Base-by-base conservation (phyloP, 768 basidiomycete genomes). In the Sporobolomyces roseus region DNA sequence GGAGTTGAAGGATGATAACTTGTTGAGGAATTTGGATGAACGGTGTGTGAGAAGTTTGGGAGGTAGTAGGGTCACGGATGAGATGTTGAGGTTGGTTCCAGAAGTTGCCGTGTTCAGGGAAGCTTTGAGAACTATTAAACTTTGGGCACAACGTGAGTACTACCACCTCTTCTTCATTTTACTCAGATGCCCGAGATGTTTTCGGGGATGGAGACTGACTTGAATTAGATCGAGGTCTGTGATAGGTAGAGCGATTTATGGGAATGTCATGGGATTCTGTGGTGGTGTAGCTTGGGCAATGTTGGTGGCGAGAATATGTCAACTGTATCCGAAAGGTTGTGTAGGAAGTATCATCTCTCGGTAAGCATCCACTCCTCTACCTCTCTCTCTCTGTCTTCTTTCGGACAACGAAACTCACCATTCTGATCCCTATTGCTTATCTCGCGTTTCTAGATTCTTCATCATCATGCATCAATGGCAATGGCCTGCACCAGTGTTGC, bases 241-340 rank as follows among this genome's bases (percentile, higher is more conserved):
- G n/a, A n/a, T n/a, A n/a, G 82, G 87, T 74, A 84, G 93, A 80
- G 96, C 93, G 30, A 94, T 99, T 68, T 97, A 97, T 79, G 94
- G 93, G 1, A 99, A 99, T 78, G 91, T 97, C 16, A 92, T 92
- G 75, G 96, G 94, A 25, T 99, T 98, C 79, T 84, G 94, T 36
- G 96, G 96, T 64, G 96, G 96, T 76, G 94, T 98, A 2, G 94
- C 93, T 33, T 99, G 96, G 96, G 91, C 94, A 5, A 89, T 98
- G 83, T 85, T 98, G 46, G 93, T 97, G n/a, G 96, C 96, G 58
- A 87, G 96, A 79, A 93, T 98, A 83, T 99, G 96, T 81, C 96
- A 99, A 77, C 80, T 99, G 62, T 99, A 98, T 79, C 96, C 96
- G 35, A 96, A 88, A 69, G 93, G 92, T 12, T 86, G 87, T 66